These are phyloP conservation scores for Acanthochlamys bracteata DNA, from an alignment of 106 monocot species.

Conservation along the genomic window DNA sequence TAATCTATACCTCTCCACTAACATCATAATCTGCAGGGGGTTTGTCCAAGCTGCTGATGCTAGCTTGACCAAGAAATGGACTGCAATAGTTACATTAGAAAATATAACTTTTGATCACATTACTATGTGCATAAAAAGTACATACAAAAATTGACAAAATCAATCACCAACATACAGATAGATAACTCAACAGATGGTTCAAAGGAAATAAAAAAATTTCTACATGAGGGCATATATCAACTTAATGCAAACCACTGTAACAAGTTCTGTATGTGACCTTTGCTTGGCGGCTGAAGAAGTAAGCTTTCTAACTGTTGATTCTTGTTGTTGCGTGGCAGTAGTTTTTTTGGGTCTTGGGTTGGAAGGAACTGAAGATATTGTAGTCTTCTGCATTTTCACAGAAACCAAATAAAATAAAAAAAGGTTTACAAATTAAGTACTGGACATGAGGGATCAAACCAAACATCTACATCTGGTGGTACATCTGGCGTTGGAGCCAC, in stretches of 20 bases:
- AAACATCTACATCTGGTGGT: constrained; percentile 26
- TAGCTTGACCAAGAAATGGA: constrained; percentile 52
- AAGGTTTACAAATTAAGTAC: neutral
- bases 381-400: constrained; percentile 23
- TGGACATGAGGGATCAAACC: neutral
- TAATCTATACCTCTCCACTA: constrained; percentile 71
- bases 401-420: no score
- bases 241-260: neutral
- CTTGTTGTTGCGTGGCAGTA: constrained; percentile 12
- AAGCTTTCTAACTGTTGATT: constrained; percentile 26
- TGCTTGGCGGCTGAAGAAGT: constrained; percentile 45
- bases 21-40: constrained; percentile 55
- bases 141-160: no score
- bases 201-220: no score
- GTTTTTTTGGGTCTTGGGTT: constrained; percentile 62
- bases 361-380: constrained; percentile 26
- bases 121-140: no score
- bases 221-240: neutral
- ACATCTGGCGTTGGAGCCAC: constrained; percentile 48
- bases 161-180: no score
- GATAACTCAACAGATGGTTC: no score
- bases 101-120: no score
- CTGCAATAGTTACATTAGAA: constrained; percentile 24
- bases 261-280: constrained; percentile 29
- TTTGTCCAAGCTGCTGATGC: constrained; percentile 30